Evolutionary conservation across 805 yeast genomes (phyloP).

Genomic region (Candida nanaspora): DNA sequence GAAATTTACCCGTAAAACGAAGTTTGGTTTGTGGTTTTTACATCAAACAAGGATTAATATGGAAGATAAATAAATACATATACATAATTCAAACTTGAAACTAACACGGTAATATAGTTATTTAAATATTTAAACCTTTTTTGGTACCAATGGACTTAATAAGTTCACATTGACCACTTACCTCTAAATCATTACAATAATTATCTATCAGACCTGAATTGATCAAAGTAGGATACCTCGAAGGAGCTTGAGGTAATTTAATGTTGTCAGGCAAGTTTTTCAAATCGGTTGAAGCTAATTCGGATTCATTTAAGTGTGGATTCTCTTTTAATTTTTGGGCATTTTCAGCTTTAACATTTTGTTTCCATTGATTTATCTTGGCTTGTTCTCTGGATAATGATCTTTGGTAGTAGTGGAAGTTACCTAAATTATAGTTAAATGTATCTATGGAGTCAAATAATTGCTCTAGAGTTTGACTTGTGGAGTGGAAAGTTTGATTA

Average conservation of each 20-base stretch:
- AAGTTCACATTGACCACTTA: conserved; percentile 59
- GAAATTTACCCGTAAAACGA: no score
- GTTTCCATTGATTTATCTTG: conserved; percentile 70
- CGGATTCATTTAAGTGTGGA: conserved; percentile 34
- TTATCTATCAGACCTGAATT: conserved; percentile 61
- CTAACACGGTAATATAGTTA: no score
- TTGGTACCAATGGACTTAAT: conserved; percentile 55
- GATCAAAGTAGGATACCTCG: conserved; percentile 65
- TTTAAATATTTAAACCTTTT: conserved; percentile 38
- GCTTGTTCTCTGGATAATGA: conserved; percentile 61
- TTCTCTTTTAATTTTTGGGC: conserved; percentile 50
- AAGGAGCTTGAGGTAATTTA: conserved; percentile 68
- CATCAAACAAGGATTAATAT: no score
- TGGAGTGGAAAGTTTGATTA: conserved; percentile 33
- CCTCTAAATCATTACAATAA: conserved; percentile 65
- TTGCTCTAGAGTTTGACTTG: conserved; percentile 45
- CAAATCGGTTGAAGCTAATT: conserved; percentile 36
- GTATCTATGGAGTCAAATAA: conserved; percentile 66
- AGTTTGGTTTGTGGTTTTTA: no score
- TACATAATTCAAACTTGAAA: no score
- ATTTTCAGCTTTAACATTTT: conserved; percentile 60
- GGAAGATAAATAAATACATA: no score
- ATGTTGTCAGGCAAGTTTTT: conserved; percentile 61
- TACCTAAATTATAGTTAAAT: conserved; percentile 70
- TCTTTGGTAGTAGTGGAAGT: conserved; percentile 77